These are phyloP conservation scores for Dactylellina cionopaga DNA, from an alignment of 2,329 filamentous ascomycete species.

Conservation along the genomic window DNA sequence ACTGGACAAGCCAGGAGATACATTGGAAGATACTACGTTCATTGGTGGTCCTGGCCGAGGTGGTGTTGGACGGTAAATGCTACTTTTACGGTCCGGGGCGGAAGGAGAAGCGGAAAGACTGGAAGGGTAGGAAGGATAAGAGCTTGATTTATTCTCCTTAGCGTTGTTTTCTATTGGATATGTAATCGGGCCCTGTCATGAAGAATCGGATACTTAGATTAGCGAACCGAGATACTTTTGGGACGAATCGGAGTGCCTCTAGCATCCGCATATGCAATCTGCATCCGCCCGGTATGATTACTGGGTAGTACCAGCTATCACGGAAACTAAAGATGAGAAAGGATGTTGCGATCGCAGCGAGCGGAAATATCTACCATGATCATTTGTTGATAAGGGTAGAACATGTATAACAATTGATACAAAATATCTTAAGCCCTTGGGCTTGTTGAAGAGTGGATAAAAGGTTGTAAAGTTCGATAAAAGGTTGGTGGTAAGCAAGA, in stretches of 20 bases:
- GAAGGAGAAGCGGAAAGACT: conserved; percentile 37
- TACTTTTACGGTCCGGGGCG: conserved; percentile 28
- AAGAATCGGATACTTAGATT: conserved; percentile 2
- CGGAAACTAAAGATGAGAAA: too few relatives aligned
- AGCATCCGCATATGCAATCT: not conserved
- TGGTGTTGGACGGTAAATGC: conserved; percentile 27
- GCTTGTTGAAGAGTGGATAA: not conserved
- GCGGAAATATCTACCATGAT: not conserved
- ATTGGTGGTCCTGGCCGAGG: conserved; percentile 22
- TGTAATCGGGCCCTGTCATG: conserved; percentile 31
- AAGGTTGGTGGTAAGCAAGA: conserved; percentile 20
- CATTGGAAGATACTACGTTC: conserved; percentile 42
- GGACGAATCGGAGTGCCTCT: too few relatives aligned
- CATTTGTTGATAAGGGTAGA: too few relatives aligned
- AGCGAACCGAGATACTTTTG: conserved; percentile 18
- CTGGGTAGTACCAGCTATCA: too few relatives aligned
- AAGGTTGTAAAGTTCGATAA: conserved; percentile 26
- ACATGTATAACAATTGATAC: conserved; percentile 21
- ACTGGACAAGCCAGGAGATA: conserved; percentile 41
- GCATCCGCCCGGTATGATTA: too few relatives aligned
- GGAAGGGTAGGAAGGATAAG: conserved; percentile 33
- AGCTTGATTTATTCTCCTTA: conserved; percentile 23
- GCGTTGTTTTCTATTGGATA: conserved; percentile 30
- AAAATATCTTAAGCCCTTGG: too few relatives aligned
- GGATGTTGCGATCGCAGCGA: not conserved